These are phyloP conservation scores for Penicillium sp. DNA, from an alignment of 2,329 filamentous ascomycete genomes.

Conservation along the genomic window DNA sequence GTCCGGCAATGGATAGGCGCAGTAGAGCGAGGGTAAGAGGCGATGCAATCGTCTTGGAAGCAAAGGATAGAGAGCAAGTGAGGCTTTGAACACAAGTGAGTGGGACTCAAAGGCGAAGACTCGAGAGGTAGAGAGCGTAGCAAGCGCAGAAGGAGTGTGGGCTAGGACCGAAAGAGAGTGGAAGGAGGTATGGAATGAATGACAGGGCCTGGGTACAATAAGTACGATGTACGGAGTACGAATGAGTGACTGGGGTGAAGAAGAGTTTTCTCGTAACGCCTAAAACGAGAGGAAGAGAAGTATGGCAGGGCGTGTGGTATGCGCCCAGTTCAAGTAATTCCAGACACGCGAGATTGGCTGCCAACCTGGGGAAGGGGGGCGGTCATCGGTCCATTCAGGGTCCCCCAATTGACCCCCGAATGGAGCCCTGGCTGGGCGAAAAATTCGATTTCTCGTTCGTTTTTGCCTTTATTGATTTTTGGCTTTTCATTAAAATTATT, in stretches of 20 bases:
- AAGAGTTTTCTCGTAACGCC: constrained; percentile 19
- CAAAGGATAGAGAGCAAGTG: constrained; percentile 6
- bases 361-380: constrained; percentile 11
- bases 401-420: not conserved
- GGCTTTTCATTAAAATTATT: constrained; percentile 2
- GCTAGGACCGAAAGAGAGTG: constrained; percentile 20
- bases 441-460: not conserved
- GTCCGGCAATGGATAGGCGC: constrained; percentile 3
- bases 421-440: not conserved
- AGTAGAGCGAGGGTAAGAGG: constrained; percentile 1
- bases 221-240: not conserved
- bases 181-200: constrained; percentile 16
- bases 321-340: constrained; percentile 23
- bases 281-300: constrained; percentile 15
- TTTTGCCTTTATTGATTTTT: constrained; percentile 14
- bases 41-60: constrained; percentile 10
- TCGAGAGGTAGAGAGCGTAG: constrained; percentile 29
- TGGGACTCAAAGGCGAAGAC: constrained; percentile 23
- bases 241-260: constrained; percentile 25
- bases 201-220: constrained; percentile 2
- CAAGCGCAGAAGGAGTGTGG: constrained; percentile 32
- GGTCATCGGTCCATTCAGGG: not conserved
- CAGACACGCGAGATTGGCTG: not conserved
- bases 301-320: constrained; percentile 25
- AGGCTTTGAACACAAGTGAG: constrained; percentile 27